Base-by-base conservation (phyloP, 2,329 filamentous ascomycete species). In the Fusarium cicatricum region DNA sequence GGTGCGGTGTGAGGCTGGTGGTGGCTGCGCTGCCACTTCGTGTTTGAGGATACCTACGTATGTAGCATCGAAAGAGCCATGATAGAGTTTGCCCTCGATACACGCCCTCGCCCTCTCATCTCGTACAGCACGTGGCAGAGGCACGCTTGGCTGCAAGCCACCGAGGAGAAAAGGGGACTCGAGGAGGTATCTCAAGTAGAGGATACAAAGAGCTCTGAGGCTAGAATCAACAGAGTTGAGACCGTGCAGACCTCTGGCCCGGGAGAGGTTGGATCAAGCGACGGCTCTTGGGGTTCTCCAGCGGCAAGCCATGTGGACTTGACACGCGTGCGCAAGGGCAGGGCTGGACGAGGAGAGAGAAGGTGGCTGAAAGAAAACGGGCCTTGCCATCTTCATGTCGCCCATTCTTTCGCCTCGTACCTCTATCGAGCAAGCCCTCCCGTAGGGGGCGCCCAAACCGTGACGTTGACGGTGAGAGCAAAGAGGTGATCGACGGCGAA, bases 131-230 rank as follows among this genome's bases (percentile, higher is more conserved):
- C 64, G 64, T 67, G 64, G 64, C 56, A 23, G 49, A 47, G 36
- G n/a, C 58, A 51, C 62, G 60, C 62, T 53, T 41, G 44, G 37
- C 48, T 54, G 55, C 60, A 59, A 56, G 58, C 58, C 55, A 64
- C 46, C 14, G 14, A 45, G 17, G 33, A 26, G 19, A 29, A 39
- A 62, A 42, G 39, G 41, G 59, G 59, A 46, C 37, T 23, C 14
- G 42, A 10, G 14, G 56, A n/a, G 56, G 57, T 60, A 56, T 42
- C 57, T 47, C 55, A 62, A 56, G 59, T 62, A 62, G 41, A 48
- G 44, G 45, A 47, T 62, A 62, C 59, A 47, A 52, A 45, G 51
- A 39, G 42, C 15, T 39, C n/a, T n/a, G n/a, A n/a, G n/a, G 29
- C 46, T 2, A 31, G 21, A 23, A 4, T 23, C 21, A 23, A 45